These are phyloP conservation scores for Evansstolkia leycettana DNA, from an alignment of 495 filamentous ascomycete species.

Conservation along the genomic window DNA sequence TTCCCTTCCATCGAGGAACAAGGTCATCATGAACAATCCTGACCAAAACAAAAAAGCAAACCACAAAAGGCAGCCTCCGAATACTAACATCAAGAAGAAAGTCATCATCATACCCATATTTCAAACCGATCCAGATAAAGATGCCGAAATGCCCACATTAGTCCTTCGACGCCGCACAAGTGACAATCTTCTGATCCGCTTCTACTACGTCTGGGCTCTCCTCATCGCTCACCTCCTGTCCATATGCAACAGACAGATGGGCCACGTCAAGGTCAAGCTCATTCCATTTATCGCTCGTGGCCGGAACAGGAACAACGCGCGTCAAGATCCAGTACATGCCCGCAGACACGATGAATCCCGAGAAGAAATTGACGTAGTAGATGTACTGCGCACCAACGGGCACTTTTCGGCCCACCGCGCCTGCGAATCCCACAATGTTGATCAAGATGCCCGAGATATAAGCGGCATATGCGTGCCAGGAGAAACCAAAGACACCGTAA, in stretches of 20 bases:
- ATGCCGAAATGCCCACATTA: no score
- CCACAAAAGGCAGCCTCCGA: no score
- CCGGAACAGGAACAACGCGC: slow-evolving; percentile 58
- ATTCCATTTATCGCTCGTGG: slow-evolving; percentile 62
- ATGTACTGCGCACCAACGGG: slow-evolving; percentile 72
- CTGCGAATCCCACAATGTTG: slow-evolving; percentile 88
- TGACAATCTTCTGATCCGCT: slow-evolving; percentile 3
- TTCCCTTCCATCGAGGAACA: no score
- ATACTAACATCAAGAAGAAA: no score
- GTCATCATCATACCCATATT: no score
- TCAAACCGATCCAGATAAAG: no score
- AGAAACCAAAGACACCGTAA: slow-evolving; percentile 59
- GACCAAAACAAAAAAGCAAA: no score
- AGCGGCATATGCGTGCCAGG: slow-evolving; percentile 73
- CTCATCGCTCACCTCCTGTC: slow-evolving; percentile 20
- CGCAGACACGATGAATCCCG: slow-evolving; percentile 61
- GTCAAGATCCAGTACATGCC: slow-evolving; percentile 59
- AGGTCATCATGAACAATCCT: no score
- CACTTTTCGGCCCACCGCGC: slow-evolving; percentile 62
- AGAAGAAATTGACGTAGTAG: slow-evolving; percentile 85
- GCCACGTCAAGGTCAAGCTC: slow-evolving; percentile 58
- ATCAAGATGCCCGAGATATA: slow-evolving; percentile 80
- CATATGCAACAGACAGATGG: slow-evolving; percentile 27
- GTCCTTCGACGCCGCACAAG: slow-evolving; percentile 7
- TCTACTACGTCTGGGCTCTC: slow-evolving; percentile 3